Percentiles rank a stretch among this genome's conserved stretches.
These are phyloP conservation scores for Pseudonitzschia multistriata DNA, from an alignment of 108 stramenopile species.

Conservation along the genomic window DNA sequence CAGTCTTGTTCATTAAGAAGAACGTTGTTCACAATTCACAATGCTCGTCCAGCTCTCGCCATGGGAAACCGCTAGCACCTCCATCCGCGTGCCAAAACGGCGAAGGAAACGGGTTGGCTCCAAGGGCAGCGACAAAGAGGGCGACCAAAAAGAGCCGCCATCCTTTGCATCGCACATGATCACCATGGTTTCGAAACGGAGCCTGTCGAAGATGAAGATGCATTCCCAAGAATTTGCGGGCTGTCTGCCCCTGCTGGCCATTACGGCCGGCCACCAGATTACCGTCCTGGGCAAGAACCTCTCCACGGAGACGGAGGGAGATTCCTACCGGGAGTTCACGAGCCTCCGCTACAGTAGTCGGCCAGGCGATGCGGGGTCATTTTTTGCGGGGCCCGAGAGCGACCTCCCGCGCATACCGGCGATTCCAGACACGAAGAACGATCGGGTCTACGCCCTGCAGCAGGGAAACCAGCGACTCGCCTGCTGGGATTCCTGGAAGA, in stretches of 20 bases:
- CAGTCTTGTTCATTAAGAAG: too few species aligned
- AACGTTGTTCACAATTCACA: too few species aligned
- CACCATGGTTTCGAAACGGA: slow-evolving; percentile 19
- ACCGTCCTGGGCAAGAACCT: slow-evolving; percentile 26
- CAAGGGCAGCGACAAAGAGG: slow-evolving; percentile 4
- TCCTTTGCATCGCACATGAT: slow-evolving; percentile 25
- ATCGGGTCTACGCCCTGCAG: slow-evolving; percentile 41
- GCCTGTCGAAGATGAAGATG: slow-evolving; percentile 28
- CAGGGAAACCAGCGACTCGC: slow-evolving; percentile 29
- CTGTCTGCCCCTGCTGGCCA: slow-evolving; percentile 16
- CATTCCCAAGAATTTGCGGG: slow-evolving; percentile 23
- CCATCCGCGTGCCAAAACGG: slow-evolving; percentile 15
- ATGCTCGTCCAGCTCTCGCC: slow-evolving; percentile 41
- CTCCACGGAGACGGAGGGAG: background rate
- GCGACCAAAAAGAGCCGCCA: background rate
- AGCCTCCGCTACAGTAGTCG: slow-evolving; percentile 32
- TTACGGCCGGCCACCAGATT: slow-evolving; percentile 37
- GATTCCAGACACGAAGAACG: slow-evolving; percentile 37
- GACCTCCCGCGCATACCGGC: slow-evolving; percentile 29
- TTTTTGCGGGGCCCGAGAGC: slow-evolving; percentile 18
- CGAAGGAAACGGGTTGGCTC: slow-evolving; percentile 27
- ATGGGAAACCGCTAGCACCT: slow-evolving; percentile 31
- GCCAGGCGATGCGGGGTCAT: slow-evolving; percentile 30
- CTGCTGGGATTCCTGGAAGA: slow-evolving; percentile 25
- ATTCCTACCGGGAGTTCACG: slow-evolving; percentile 24